Evolutionary conservation across 1,284 basidiomycete species (phyloP), one percentile per base, ranked within the genome.

Genomic region (Ganoderma lucidum): DNA sequence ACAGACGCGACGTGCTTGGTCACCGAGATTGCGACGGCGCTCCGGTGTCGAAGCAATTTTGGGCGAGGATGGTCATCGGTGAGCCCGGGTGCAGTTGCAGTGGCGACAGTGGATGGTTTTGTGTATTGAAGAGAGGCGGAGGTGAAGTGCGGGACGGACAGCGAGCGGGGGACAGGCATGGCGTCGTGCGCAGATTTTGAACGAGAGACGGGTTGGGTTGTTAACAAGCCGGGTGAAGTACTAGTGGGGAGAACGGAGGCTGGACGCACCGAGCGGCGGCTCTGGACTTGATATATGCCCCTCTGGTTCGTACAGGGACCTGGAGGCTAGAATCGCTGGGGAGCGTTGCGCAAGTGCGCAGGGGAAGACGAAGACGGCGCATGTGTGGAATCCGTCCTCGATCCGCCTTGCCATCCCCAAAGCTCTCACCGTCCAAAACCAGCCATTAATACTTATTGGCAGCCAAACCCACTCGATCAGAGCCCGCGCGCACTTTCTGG

Each of bases 131-230:
- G 66, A 19, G 63, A 48, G 39, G 15, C 32, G 39, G 53, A 65
- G 55, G 71, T 55, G 59, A 78, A 73, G 63, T 74, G 72, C 15
- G 76, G 74, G 2, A 76, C 71, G 37, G 79, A 80, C 45, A 76
- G 75, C 56, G 79, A 80, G 64, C 78, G 79, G 23, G 74, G 68
- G 42, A 79, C 67, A 55, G 78, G 72, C 78, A 79, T 78, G 56
- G 35, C 19, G 59, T 65, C 51, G 61, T 59, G 64, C 56, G 62
- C 61, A 48, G 55, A 42, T 64, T 64, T 56, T 15, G 60, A 48
- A 51, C 28, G 44, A 63, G 44, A 63, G 42, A 8, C 9, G 32
- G 23, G 61, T 30, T 5, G 32, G 55, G 15, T 35, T 6, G 14
- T 28, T 62, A 45, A 12, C 35, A 28, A 28, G n/a, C 28, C 30